Evolutionary conservation across 2,329 filamentous ascomycete genomes (phyloP).

Genomic region (Microdochium bolleyi): DNA sequence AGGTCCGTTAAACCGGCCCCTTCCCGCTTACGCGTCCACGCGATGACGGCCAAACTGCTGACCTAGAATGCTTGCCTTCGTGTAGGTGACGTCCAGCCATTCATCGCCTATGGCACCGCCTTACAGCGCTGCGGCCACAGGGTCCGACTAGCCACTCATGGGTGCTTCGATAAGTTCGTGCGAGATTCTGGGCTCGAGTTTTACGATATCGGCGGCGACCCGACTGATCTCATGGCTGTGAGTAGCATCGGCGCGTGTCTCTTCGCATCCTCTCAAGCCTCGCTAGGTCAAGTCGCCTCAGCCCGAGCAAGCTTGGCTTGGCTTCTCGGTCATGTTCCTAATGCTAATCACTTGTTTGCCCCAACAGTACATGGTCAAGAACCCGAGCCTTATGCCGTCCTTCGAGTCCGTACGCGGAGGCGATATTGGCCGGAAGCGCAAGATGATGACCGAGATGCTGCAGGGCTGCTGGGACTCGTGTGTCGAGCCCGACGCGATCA

Average conservation of each 20-base stretch:
- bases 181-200: constrained; percentile 26
- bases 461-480: constrained; percentile 82
- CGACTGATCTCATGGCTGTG: constrained; percentile 16
- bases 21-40: not conserved
- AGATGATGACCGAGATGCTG: constrained; percentile 67
- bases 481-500: constrained; percentile 51
- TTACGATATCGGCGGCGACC: constrained; percentile 31
- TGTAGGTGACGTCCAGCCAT: constrained; percentile 40
- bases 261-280: not conserved
- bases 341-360: not conserved
- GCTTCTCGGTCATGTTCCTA: not conserved
- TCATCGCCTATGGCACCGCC: constrained; percentile 35
- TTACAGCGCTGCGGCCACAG: constrained; percentile 32
- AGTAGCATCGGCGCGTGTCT: not conserved
- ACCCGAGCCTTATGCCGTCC: constrained; percentile 77
- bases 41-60: not conserved
- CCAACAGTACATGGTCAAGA: constrained; percentile 66
- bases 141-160: constrained; percentile 35
- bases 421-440: constrained; percentile 61
- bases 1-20: not conserved
- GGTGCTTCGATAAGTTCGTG: constrained; percentile 29
- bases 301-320: not conserved
- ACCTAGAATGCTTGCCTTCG: not conserved
- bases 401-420: constrained; percentile 69
- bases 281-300: not conserved